Base-by-base conservation (phyloP, 2,329 filamentous ascomycete genomes). In the Cladophialophora psammophila region DNA sequence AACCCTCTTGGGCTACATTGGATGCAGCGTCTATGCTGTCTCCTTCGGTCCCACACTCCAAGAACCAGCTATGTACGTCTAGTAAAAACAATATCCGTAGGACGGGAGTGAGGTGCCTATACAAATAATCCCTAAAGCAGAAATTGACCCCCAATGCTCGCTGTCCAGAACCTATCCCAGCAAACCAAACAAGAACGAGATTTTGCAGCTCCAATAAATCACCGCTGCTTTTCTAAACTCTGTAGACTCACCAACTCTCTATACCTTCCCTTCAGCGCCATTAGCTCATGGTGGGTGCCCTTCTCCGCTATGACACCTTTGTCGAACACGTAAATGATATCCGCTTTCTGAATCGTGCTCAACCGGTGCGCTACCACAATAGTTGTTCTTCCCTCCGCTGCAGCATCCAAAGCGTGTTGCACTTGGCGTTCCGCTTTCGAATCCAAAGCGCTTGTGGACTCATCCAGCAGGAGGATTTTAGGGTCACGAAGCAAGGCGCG, bases 281-380 rank as follows among this genome's bases (percentile, higher is more conserved):
- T 88, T 73, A 94, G 77, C 75, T 93, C 91, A 0, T 81, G 74
- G 76, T 98, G 94, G 8, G 88, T 93, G 5, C 94, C 94, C 72
- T 87, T 86, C 82, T 98, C 94, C 1, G 96, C 91, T 52, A 98
- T 87, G 67, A 88, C 86, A 7, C 94, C 95, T 74, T 92, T 89
- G 78, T 97, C 94, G 76, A 98, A 95, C n/a, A 98, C 94, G 72
- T 96, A 97, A 73, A 98, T 98, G 57, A 94, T 82, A 76, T 98
- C 94, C 0, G 94, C 94, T 77, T 95, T 94, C 77, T 97, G 93
- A 68, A 98, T 97, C 0, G 95, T 97, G 75, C 89, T 93, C 5
- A 99, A 82, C 31, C 95, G 86, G 79, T 99, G 94, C 2, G 95
- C 95, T 0, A 99, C 94, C 0, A 94, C 94, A 69, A 99, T 95